Conservation (phyloP, 2,329 filamentous ascomycete species). For the Fusarium anguioides region DNA sequence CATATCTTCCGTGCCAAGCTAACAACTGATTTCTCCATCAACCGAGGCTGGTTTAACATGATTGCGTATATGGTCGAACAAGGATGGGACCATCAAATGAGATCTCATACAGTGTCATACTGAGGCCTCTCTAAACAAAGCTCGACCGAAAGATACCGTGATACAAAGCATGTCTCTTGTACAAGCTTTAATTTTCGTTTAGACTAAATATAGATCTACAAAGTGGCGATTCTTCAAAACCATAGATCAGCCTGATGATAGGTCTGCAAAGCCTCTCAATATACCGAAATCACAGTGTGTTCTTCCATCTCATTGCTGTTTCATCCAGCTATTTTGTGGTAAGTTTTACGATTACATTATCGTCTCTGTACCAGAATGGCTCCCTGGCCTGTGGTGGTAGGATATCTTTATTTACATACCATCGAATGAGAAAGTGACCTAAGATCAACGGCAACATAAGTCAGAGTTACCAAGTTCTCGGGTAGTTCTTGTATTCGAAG, state of each 20-base stretch:
- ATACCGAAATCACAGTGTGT: not conserved
- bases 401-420: not conserved
- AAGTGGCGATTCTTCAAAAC: not conserved
- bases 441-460: not conserved
- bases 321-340: not conserved
- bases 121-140: not conserved
- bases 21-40: not conserved
- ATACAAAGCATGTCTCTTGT: not conserved
- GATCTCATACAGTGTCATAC: slow-evolving; percentile 1
- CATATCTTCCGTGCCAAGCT: not conserved
- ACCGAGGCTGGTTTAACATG: not conserved
- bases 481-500: no score
- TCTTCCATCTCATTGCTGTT: not conserved
- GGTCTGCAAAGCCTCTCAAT: not conserved
- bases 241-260: not conserved
- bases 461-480: no score
- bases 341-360: not conserved
- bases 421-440: not conserved
- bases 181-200: not conserved
- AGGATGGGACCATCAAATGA: not conserved
- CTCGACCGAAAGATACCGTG: not conserved
- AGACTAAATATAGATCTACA: not conserved
- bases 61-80: not conserved
- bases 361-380: no score
- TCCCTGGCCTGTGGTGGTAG: no score